Evolutionary conservation across 2,329 filamentous ascomycete species (phyloP).

Genomic region (Venturiaceae sp.): DNA sequence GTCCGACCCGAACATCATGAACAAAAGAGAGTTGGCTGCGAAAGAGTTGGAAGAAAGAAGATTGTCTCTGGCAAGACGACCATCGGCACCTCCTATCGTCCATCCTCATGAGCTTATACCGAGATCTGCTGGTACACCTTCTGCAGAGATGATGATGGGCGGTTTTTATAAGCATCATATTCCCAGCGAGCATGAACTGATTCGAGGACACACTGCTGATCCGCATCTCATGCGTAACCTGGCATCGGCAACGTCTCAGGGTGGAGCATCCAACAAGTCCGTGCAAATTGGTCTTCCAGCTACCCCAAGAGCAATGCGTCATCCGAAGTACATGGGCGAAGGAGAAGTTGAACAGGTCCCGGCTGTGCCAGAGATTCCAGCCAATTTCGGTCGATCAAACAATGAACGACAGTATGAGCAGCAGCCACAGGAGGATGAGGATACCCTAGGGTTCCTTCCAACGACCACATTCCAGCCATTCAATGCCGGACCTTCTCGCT

Average conservation of each 20-base stretch:
- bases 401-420: slow-evolving; percentile 8
- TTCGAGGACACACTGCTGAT: slow-evolving; percentile 57
- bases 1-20: slow-evolving; percentile 14
- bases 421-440: slow-evolving; percentile 21
- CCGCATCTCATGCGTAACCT: slow-evolving; percentile 32
- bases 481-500: slow-evolving; percentile 6
- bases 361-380: slow-evolving; percentile 47
- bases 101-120: slow-evolving; percentile 49
- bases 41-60: slow-evolving; percentile 83
- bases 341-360: slow-evolving; percentile 26
- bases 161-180: slow-evolving; percentile 6
- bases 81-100: slow-evolving; percentile 70
- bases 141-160: slow-evolving; percentile 14
- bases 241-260: background rate
- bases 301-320: slow-evolving; percentile 83
- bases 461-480: slow-evolving; percentile 4
- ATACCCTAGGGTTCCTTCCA: slow-evolving; percentile 34
- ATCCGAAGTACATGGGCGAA: slow-evolving; percentile 57
- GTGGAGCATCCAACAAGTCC: background rate
- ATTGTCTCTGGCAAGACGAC: slow-evolving; percentile 70
- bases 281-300: slow-evolving; percentile 70
- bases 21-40: slow-evolving; percentile 41
- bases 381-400: slow-evolving; percentile 26
- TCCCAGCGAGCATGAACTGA: slow-evolving; percentile 24
- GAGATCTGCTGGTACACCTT: slow-evolving; percentile 2